phyloP scores from a whole-genome alignment of 139 green algal species.

The Tetradesmus lagerheimii region DNA sequence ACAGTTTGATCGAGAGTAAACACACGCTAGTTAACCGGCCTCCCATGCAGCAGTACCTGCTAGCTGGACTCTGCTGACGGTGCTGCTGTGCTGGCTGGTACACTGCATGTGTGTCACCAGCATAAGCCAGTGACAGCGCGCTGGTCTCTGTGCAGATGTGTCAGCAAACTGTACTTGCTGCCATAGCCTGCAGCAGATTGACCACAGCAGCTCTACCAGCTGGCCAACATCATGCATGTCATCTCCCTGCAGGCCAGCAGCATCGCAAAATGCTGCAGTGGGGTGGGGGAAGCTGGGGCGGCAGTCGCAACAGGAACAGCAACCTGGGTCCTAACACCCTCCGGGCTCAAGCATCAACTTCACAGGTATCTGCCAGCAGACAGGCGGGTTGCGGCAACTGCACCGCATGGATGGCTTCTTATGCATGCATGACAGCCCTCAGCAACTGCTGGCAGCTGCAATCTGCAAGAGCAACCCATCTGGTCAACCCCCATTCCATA shows the following conservation, averaged over 20 bases:
- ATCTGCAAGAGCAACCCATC: background rate
- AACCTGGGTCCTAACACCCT: slow-evolving; percentile 2
- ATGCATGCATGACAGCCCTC: background rate
- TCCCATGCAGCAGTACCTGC: too few species aligned
- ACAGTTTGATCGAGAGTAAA: too few species aligned
- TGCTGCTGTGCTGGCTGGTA: too few species aligned
- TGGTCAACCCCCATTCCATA: background rate
- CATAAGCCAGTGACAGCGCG: background rate
- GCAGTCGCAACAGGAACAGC: background rate
- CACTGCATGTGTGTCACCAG: background rate
- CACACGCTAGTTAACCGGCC: too few species aligned
- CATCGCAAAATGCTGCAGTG: background rate
- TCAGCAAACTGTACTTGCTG: background rate
- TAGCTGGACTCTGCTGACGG: too few species aligned
- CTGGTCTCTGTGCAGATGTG: too few species aligned
- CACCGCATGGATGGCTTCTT: background rate
- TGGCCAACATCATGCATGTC: background rate
- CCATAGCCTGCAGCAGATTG: background rate
- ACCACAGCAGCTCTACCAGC: too few species aligned
- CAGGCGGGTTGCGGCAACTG: background rate
- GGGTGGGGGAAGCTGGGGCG: too few species aligned
- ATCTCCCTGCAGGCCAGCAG: background rate
- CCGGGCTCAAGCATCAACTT: slow-evolving; percentile 6
- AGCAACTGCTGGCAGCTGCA: background rate
- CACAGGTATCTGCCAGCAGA: background rate